Percentiles rank a stretch among this genome's conserved stretches.
Evolutionary conservation across 2,329 filamentous ascomycete genomes (phyloP).

Genomic region (Ophiobolus disseminans): DNA sequence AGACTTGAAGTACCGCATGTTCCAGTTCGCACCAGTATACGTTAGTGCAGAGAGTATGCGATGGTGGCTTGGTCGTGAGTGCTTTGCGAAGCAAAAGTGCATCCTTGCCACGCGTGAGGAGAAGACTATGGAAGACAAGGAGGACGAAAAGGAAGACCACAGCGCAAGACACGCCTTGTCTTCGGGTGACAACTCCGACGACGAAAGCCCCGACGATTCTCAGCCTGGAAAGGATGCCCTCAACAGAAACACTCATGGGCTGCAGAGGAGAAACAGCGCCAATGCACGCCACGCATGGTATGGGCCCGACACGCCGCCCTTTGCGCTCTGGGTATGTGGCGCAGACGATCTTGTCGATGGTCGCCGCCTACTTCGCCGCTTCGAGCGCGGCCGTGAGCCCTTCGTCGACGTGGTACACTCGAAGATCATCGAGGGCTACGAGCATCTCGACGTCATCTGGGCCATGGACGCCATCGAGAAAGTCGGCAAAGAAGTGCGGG

Average conservation of each 20-base stretch:
- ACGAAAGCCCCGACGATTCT: constrained; percentile 9
- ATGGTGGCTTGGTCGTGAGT: constrained; percentile 92
- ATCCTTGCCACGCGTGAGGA: constrained; percentile 82
- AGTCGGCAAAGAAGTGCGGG: constrained; percentile 79
- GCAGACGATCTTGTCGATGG: constrained; percentile 87
- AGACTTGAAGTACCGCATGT: constrained; percentile 79
- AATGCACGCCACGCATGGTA: constrained; percentile 74
- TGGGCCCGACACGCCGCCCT: constrained; percentile 76
- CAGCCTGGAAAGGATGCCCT: constrained; percentile 4
- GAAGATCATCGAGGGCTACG: constrained; percentile 81
- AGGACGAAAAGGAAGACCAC: constrained; percentile 50
- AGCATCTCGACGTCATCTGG: constrained; percentile 95
- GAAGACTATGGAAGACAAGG: constrained; percentile 65
- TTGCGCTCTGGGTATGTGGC: constrained; percentile 88
- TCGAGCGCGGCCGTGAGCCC: constrained; percentile 80
- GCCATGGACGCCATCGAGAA: constrained; percentile 86
- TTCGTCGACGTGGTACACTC: constrained; percentile 80
- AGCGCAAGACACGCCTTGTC: constrained; percentile 11
- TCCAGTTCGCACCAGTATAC: constrained; percentile 91
- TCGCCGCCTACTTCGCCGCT: constrained; percentile 72
- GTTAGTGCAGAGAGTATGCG: constrained; percentile 89
- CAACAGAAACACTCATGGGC: constrained; percentile 5
- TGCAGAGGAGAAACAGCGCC: constrained; percentile 47
- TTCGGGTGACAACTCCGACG: constrained; percentile 20
- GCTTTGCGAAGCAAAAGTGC: constrained; percentile 84